phyloP scores from a whole-genome alignment of 1,139 yeast genomes.

The Saccharomyces pastorianus region DNA sequence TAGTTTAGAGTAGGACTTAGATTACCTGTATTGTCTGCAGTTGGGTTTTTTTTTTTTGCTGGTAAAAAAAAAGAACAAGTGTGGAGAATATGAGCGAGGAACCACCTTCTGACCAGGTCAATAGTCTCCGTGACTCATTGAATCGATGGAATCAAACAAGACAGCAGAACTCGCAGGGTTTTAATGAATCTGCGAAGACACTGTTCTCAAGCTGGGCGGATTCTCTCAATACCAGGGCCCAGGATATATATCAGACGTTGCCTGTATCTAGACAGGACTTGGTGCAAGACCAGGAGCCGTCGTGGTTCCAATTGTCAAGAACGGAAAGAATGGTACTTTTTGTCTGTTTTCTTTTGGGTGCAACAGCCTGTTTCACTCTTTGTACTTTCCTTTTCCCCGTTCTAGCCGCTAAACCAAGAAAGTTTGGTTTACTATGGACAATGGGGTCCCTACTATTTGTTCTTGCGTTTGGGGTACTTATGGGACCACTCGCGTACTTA shows the following conservation, averaged over 20 bases:
- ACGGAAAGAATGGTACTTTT: conserved; percentile 78
- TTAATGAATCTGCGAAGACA: conserved; percentile 32
- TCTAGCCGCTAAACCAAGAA: conserved; percentile 79
- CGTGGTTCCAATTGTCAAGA: conserved; percentile 55
- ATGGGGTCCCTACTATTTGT: conserved; percentile 83
- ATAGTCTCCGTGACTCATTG: conserved; percentile 33
- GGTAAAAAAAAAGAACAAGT: background rate
- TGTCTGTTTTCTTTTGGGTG: conserved; percentile 65
- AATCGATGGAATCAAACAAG: conserved; percentile 33
- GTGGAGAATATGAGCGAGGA: conserved; percentile 9
- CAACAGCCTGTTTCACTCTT: conserved; percentile 69
- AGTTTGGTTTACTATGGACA: conserved; percentile 87
- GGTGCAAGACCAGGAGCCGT: conserved; percentile 45
- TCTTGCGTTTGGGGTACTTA: conserved; percentile 80
- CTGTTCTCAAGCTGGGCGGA: conserved; percentile 36
- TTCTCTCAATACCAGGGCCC: conserved; percentile 36
- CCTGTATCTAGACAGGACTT: conserved; percentile 48
- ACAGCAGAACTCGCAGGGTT: conserved; percentile 21
- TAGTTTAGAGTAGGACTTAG: background rate
- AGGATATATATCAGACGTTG: conserved; percentile 42
- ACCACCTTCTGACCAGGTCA: conserved; percentile 11
- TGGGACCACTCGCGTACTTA: conserved; percentile 79
- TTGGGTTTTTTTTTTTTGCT: background rate
- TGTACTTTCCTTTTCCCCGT: conserved; percentile 85
- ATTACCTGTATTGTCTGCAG: background rate